Base-by-base conservation (phyloP, 2,329 filamentous ascomycete species). In the Alternaria panax region DNA sequence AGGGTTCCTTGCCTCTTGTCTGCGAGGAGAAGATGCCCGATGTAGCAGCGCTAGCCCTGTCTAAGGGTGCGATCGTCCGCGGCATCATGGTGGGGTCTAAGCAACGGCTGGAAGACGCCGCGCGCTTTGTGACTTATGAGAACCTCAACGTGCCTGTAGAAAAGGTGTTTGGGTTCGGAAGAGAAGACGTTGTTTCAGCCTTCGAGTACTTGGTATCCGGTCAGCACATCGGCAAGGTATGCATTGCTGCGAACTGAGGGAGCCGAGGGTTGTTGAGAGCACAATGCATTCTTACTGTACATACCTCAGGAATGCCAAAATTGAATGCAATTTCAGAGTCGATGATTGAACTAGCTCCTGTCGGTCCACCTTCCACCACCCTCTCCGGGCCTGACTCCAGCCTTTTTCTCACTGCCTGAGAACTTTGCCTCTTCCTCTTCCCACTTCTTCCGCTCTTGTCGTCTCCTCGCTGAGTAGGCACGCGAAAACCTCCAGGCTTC, bases 401-500 rank as follows among this genome's bases (percentile, higher is more conserved):
- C 69, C 53, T 75, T 74, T 54, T 64, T 87, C n/a, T 85, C 85
- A 20, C 87, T 87, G 8, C 86, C 87, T 1, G 84, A 85, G 73
- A 86, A 92, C 66, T 82, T 84, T 63, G 83, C 83, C 79, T 92
- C 89, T 60, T 90, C 86, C 62, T 88, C 85, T 73, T 92, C 89
- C 89, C 90, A 93, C 69, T 85, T 82, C 66, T 81, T 75, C 57
- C 90, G 81, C 81, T 92, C 90, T 45, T 89, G 81, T 25, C 83
- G 79, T 41, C 85, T 80, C 36, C 90, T 80, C 18, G 89, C 90
- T 51, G 88, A 80, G 64, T 86, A 92, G 0, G 91, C 90, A 36
- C 88, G 81, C 5, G 88, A 84, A 71, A 93, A 93, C 69, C 86
- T 87, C 91, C 91, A 94, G 1, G 88, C 87, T 77, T 94, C 91